A percentile compares a stretch with the other conserved stretches of the same genome.
phyloP scores from a whole-genome alignment of 352 stramenopile genomes.

The Phytophthora cryptogea region DNA sequence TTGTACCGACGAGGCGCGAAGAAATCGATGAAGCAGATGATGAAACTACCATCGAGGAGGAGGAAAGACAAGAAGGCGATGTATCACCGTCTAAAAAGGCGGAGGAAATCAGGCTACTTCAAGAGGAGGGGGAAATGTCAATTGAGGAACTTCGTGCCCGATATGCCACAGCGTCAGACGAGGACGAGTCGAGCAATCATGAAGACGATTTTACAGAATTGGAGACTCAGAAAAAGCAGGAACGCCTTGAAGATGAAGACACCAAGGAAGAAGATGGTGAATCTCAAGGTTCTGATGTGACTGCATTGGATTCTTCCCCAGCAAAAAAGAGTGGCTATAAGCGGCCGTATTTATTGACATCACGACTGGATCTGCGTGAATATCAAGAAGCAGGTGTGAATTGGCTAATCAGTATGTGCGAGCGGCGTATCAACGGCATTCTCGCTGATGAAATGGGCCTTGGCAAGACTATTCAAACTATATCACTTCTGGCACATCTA shows the following conservation, averaged over 20 bases:
- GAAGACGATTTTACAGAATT: constrained; percentile 1
- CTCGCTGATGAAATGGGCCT: constrained; percentile 97
- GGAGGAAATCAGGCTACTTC: constrained; percentile 88
- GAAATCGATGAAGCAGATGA: constrained; percentile 73
- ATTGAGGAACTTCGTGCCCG: constrained; percentile 82
- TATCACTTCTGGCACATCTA: constrained; percentile 96
- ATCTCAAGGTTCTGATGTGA: background rate
- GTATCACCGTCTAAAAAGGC: constrained; percentile 45
- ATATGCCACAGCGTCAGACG: constrained; percentile 38
- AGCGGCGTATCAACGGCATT: constrained; percentile 98
- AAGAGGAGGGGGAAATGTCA: constrained; percentile 92
- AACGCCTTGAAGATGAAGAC: constrained; percentile 2
- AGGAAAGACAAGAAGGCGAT: constrained; percentile 60
- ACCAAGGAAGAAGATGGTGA: constrained; percentile 6
- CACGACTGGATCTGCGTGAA: constrained; percentile 64
- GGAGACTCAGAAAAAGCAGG: constrained; percentile 8
- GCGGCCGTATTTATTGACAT: constrained; percentile 73
- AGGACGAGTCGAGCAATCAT: constrained; percentile 7
- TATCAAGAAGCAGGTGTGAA: constrained; percentile 93
- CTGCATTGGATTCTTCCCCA: constrained; percentile 1
- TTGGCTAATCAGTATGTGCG: constrained; percentile 98
- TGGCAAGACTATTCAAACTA: constrained; percentile 99
- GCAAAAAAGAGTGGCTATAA: constrained; percentile 45
- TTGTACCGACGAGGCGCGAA: constrained; percentile 22
- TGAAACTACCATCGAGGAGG: constrained; percentile 90